Percentiles rank a stretch among this genome's conserved stretches.
Evolutionary conservation across 1,284 basidiomycete species (phyloP).

Genomic region (Butyriboletus appendiculatus): DNA sequence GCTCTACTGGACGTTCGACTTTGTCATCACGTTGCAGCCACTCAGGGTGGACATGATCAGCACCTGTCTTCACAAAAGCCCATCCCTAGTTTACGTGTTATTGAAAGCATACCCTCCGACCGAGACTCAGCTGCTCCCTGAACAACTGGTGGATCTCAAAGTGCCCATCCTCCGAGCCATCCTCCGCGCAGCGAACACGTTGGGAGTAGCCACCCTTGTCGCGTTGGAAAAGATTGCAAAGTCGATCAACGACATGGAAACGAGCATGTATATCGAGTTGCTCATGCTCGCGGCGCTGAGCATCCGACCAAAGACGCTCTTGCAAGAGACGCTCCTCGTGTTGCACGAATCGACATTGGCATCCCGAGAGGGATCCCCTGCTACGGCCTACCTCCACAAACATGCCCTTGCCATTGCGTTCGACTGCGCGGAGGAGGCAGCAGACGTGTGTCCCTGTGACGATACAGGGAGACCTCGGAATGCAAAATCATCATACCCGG

Average conservation of each 20-base stretch:
- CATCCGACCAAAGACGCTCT: slow-evolving; percentile 49
- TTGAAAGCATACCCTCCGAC: slow-evolving; percentile 49
- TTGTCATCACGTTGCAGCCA: slow-evolving; percentile 37
- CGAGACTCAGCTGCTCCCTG: slow-evolving; percentile 33
- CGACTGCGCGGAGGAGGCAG: slow-evolving; percentile 64
- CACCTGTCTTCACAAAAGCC: slow-evolving; percentile 48
- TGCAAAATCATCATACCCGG: slow-evolving; percentile 41
- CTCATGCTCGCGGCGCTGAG: slow-evolving; percentile 51
- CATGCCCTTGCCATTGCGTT: slow-evolving; percentile 56
- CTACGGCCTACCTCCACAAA: slow-evolving; percentile 49
- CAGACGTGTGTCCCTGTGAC: slow-evolving; percentile 63
- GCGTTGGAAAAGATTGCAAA: slow-evolving; percentile 54
- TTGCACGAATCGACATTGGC: slow-evolving; percentile 49
- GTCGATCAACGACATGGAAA: slow-evolving; percentile 42
- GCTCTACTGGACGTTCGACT: slow-evolving; percentile 52
- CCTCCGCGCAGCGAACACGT: slow-evolving; percentile 52
- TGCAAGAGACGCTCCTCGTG: slow-evolving; percentile 59
- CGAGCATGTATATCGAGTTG: slow-evolving; percentile 50
- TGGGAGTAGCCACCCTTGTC: slow-evolving; percentile 54
- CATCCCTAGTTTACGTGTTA: slow-evolving; percentile 53
- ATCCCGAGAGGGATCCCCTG: slow-evolving; percentile 21
- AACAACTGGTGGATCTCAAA: slow-evolving; percentile 36
- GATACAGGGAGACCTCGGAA: slow-evolving; percentile 50
- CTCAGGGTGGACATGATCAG: slow-evolving; percentile 35
- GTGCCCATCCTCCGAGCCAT: slow-evolving; percentile 45